Percentiles rank a stretch among this genome's conserved stretches.
phyloP scores from a whole-genome alignment of 2,329 filamentous ascomycete species.

The Pestalotiopsis sp. region DNA sequence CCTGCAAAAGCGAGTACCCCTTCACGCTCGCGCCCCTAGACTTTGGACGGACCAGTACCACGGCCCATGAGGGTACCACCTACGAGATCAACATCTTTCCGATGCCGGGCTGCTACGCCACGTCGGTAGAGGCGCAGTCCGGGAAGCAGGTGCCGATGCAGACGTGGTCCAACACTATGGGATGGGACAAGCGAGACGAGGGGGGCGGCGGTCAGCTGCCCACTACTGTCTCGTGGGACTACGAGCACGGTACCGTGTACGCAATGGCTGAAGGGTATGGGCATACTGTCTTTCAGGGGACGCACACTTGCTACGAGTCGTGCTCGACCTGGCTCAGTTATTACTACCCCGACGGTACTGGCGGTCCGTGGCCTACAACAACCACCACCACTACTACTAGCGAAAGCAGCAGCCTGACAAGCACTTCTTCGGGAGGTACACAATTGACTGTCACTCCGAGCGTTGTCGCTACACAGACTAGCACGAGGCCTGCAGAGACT shows the following conservation, averaged over 20 bases:
- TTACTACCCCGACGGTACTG: slow-evolving; percentile 19
- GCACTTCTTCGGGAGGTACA: background rate
- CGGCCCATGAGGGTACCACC: slow-evolving; percentile 14
- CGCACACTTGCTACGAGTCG: slow-evolving; percentile 23
- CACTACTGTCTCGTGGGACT: slow-evolving; percentile 19
- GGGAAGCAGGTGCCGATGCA: slow-evolving; percentile 18
- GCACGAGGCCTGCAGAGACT: too few relatives aligned
- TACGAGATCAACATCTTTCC: slow-evolving; percentile 18
- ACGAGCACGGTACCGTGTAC: slow-evolving; percentile 19
- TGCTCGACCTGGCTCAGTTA: slow-evolving; percentile 19
- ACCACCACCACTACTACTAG: background rate
- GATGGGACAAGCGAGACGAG: slow-evolving; percentile 20
- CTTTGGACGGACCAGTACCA: slow-evolving; percentile 12
- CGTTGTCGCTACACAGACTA: too few relatives aligned
- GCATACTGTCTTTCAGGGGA: slow-evolving; percentile 21
- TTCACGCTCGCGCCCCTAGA: slow-evolving; percentile 8
- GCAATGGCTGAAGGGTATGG: background rate
- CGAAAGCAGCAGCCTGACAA: background rate
- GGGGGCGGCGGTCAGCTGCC: background rate
- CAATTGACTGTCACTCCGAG: too few relatives aligned
- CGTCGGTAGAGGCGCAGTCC: slow-evolving; percentile 18
- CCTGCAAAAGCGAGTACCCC: background rate
- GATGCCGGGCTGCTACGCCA: slow-evolving; percentile 17
- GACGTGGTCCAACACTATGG: slow-evolving; percentile 16
- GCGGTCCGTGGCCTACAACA: background rate